phyloP scores from a whole-genome alignment of 495 filamentous ascomycete species.

The Paragyromitra xinjiangensis region DNA sequence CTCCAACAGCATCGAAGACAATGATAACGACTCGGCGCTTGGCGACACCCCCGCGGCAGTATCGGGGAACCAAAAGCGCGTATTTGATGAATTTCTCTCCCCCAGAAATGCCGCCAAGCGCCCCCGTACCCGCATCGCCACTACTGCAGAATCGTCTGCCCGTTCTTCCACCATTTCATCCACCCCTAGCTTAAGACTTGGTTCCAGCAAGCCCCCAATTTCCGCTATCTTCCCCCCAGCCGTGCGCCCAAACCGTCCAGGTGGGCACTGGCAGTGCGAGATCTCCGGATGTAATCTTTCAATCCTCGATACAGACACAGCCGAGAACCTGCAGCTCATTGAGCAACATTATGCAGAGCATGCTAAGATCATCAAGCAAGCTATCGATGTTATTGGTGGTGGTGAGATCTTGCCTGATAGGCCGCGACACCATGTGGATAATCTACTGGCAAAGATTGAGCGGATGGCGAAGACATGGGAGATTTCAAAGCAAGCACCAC shows the following conservation, averaged over 20 bases:
- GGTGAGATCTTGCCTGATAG: constrained; percentile 22
- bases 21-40: neutral
- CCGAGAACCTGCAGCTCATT: constrained; percentile 21
- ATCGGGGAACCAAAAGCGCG: constrained; percentile 1
- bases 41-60: neutral
- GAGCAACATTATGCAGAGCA: constrained; percentile 46
- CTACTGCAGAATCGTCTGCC: neutral
- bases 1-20: neutral
- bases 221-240: neutral
- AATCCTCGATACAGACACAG: constrained; percentile 14
- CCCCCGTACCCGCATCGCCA: neutral
- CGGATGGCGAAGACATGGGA: constrained; percentile 43
- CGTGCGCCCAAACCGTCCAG: constrained; percentile 21
- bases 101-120: neutral
- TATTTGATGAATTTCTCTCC: neutral
- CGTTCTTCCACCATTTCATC: neutral
- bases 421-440: constrained; percentile 33
- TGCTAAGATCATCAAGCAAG: constrained; percentile 30
- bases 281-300: constrained; percentile 28
- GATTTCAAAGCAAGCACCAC: constrained; percentile 17
- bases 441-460: constrained; percentile 45
- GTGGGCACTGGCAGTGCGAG: constrained; percentile 42
- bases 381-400: constrained; percentile 42
- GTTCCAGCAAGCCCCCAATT: neutral
- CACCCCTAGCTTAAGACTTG: neutral